phyloP scores from a whole-genome alignment of 2,329 filamentous ascomycete genomes.

The Aspergillus persii region DNA sequence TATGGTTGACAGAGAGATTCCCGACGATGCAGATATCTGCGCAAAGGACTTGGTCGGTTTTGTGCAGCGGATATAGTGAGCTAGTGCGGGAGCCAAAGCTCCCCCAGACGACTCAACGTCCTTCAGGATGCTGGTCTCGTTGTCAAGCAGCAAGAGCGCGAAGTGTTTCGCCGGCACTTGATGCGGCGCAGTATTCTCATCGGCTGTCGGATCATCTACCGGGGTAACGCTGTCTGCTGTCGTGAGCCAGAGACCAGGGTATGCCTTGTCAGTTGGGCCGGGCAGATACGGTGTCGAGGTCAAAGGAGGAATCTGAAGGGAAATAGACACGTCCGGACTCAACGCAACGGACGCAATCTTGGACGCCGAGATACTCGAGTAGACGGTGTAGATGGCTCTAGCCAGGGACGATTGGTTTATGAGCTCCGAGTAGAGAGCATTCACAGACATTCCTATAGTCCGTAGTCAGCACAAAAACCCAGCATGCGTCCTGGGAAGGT shows the following conservation, averaged over 20 bases:
- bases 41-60: constrained; percentile 68
- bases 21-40: constrained; percentile 59
- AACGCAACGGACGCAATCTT: constrained; percentile 83
- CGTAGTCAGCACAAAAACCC: constrained; percentile 13
- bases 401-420: constrained; percentile 71
- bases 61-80: constrained; percentile 65
- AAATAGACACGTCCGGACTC: constrained; percentile 60
- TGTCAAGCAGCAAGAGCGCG: constrained; percentile 77
- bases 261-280: constrained; percentile 64
- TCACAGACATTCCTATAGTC: constrained; percentile 32
- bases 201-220: constrained; percentile 59
- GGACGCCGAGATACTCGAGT: constrained; percentile 75
- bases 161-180: constrained; percentile 74
- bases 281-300: constrained; percentile 72
- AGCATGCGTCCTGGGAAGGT: not conserved
- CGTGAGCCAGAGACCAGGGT: constrained; percentile 79
- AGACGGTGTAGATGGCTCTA: constrained; percentile 77
- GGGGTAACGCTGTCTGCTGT: constrained; percentile 77
- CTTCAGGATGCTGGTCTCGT: constrained; percentile 74
- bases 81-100: constrained; percentile 71
- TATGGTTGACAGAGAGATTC: constrained; percentile 75
- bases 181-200: constrained; percentile 59
- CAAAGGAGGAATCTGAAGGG: constrained; percentile 61
- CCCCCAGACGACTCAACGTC: constrained; percentile 68
- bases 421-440: constrained; percentile 42